Evolutionary conservation across 1,284 basidiomycete genomes (phyloP).

Genomic region (Pseudozyma sp.): DNA sequence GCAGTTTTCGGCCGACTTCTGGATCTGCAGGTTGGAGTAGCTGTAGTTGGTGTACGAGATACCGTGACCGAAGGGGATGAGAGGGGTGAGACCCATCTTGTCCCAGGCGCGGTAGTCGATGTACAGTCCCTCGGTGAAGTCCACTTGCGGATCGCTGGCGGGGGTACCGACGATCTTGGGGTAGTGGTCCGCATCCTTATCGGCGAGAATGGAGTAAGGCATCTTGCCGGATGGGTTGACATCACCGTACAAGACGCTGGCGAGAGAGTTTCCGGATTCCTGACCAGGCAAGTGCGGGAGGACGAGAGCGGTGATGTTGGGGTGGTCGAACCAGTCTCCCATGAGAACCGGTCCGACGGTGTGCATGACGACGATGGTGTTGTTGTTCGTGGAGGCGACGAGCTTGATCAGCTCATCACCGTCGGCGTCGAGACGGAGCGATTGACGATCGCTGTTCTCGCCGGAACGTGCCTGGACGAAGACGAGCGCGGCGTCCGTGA

Average conservation of each 20-base stretch:
- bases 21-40: constrained; percentile 31
- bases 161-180: constrained; percentile 67
- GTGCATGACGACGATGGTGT: constrained; percentile 85
- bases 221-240: constrained; percentile 44
- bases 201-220: constrained; percentile 39
- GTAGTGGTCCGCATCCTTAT: constrained; percentile 47
- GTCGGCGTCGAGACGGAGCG: constrained; percentile 67
- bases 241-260: constrained; percentile 40
- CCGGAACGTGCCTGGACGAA: constrained; percentile 70
- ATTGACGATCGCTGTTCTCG: constrained; percentile 69
- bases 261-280: constrained; percentile 44
- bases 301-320: constrained; percentile 46
- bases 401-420: constrained; percentile 68
- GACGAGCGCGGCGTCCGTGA: constrained; percentile 40
- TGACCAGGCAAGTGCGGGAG: constrained; percentile 47
- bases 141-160: constrained; percentile 71
- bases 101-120: constrained; percentile 80
- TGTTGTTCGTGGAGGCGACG: constrained; percentile 71
- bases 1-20: constrained; percentile 24
- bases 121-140: constrained; percentile 77
- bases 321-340: constrained; percentile 47
- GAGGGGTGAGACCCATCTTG: constrained; percentile 74
- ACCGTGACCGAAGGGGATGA: constrained; percentile 84
- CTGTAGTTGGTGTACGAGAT: constrained; percentile 83
- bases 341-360: constrained; percentile 68